A percentile compares a stretch with the other conserved stretches of the same genome.
These are phyloP conservation scores for Cercophora samala DNA, from an alignment of 495 filamentous ascomycete genomes.

Conservation along the genomic window DNA sequence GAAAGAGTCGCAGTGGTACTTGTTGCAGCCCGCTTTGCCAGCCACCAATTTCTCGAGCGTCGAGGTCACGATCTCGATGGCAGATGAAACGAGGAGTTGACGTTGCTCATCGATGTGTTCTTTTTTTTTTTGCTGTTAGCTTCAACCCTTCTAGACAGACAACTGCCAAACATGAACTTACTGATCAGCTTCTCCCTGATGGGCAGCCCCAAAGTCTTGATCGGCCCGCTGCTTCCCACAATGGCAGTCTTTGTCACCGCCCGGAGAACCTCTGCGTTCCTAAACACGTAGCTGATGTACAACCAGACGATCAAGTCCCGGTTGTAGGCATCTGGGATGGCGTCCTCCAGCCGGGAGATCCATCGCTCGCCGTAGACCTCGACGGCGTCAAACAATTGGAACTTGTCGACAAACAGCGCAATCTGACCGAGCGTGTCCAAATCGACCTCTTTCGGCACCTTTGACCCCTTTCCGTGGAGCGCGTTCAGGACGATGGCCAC, in stretches of 20 bases:
- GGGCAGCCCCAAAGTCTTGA: constrained; percentile 25
- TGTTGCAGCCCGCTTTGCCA: constrained; percentile 11
- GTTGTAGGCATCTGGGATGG: constrained; percentile 13
- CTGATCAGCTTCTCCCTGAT: constrained; percentile 33
- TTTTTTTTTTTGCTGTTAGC: constrained; percentile 1
- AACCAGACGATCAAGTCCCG: constrained; percentile 30
- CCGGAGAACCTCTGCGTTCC: constrained; percentile 27
- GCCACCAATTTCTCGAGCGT: constrained; percentile 20
- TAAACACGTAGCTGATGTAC: constrained; percentile 31
- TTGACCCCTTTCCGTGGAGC: constrained; percentile 46
- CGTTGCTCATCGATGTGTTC: constrained; percentile 27
- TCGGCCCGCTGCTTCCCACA: constrained; percentile 18
- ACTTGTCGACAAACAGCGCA: constrained; percentile 50
- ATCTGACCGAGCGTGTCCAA: constrained; percentile 50
- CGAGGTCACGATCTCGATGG: constrained; percentile 20
- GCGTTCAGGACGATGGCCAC: constrained; percentile 48
- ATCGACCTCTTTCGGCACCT: constrained; percentile 40
- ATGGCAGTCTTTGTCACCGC: constrained; percentile 22
- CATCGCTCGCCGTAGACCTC: constrained; percentile 45
- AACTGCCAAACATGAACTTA: constrained; percentile 13
- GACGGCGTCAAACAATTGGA: constrained; percentile 45
- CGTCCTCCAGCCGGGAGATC: constrained; percentile 30
- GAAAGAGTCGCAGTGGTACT: constrained; percentile 28
- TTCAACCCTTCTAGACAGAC: not conserved
- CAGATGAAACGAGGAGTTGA: constrained; percentile 20